Conservation (phyloP, 2,329 filamentous ascomycete species). For the Juglanconis sp. region DNA sequence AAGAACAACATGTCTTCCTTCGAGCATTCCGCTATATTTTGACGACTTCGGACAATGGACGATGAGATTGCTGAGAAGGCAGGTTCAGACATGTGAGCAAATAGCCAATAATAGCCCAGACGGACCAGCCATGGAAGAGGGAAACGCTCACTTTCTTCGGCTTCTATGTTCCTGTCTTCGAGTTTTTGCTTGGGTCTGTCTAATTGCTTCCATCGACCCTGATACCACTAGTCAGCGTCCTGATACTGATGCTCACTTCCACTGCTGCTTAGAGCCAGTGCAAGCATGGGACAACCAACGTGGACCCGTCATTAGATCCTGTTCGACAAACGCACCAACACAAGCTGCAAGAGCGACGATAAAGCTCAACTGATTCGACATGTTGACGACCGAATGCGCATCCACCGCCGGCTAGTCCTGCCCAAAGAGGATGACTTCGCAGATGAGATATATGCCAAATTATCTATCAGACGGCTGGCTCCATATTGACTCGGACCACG, state of each 20-base stretch:
- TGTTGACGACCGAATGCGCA: not conserved
- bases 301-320: too few relatives aligned
- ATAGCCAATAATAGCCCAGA: not conserved
- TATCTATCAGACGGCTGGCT: not conserved
- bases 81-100: not conserved
- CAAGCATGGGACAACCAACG: too few relatives aligned
- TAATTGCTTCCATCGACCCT: constrained; percentile 44
- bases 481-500: constrained; percentile 8
- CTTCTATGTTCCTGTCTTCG: constrained; percentile 45
- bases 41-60: constrained; percentile 46
- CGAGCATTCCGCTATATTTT: constrained; percentile 38
- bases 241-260: too few relatives aligned
- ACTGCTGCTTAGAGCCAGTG: too few relatives aligned
- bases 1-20: constrained; percentile 43
- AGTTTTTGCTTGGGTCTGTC: constrained; percentile 43
- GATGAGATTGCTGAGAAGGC: constrained; percentile 33
- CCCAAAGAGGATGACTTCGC: not conserved
- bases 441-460: constrained; percentile 10
- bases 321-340: not conserved
- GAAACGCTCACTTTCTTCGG: constrained; percentile 34
- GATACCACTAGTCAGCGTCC: constrained; percentile 27
- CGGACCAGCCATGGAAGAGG: not conserved
- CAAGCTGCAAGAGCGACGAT: constrained; percentile 38
- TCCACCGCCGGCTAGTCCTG: not conserved
- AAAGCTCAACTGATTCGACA: constrained; percentile 26